Evolutionary conservation across 768 basidiomycete species (phyloP), one percentile per base, ranked within the genome.

Genomic region (Dentipellis fragilis): DNA sequence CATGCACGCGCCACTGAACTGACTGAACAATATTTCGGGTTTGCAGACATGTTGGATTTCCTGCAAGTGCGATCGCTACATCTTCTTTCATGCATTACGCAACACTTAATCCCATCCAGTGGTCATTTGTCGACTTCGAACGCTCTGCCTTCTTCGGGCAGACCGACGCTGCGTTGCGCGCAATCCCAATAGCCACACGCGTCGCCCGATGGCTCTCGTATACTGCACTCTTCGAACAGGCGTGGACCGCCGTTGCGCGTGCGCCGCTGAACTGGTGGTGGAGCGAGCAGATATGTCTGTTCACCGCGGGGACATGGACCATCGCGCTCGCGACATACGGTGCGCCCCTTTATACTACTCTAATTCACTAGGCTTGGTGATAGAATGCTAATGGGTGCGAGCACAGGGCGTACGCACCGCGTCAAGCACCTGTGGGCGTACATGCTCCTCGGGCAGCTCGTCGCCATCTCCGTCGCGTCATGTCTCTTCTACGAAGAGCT

Each of bases 391-490:
- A n/a, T 48, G 38, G 37, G 6, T 16, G 36, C 16, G 40, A 9
- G 23, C 48, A 1, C 52, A 73, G 78, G 77, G 0, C 63, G 69
- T 39, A 65, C 69, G 19, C 62, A 71, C 45, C 54, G 68, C 14
- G 70, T 86, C 57, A 76, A 73, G 59, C 71, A 78, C 57, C 50
- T 78, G 0, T 84, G 81, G 81, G 82, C 79, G 1, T 87, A 84
- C 68, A 84, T 87, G 81, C 69, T 87, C 37, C 73, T 89, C 9
- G 86, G 84, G 5, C 84, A 87, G 66, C 61, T 87, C 19, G 84
- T 89, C 54, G 84, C 86, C 35, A 80, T 87, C 48, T 80, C 80
- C 10, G 80, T 86, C 38, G 80, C 83, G 8, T 77, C 79, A 0
- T 79, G 80, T 54, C 71, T 89, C 17, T 87, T 85, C 68, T 79